phyloP scores from a whole-genome alignment of 139 green algal genomes.

The Chlamydomonas sp. region DNA sequence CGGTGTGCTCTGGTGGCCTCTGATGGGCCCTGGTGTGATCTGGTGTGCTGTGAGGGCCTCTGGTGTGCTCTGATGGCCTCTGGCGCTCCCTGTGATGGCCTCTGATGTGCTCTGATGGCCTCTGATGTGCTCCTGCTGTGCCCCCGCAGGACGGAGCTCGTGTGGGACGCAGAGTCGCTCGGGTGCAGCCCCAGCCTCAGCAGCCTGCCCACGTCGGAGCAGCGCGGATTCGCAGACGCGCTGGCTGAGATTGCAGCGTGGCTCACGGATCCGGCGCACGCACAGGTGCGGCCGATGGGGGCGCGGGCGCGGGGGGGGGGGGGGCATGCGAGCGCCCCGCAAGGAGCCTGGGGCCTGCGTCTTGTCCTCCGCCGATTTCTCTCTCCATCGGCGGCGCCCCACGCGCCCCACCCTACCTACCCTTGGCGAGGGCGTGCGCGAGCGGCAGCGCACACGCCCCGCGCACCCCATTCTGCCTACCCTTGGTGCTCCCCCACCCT shows the following conservation, averaged over 20 bases:
- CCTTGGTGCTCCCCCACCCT: constrained; percentile 1
- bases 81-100: no score
- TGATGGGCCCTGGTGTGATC: no score
- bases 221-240: background rate
- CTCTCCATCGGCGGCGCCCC: constrained; percentile 41
- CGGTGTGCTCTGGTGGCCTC: no score
- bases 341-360: background rate
- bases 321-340: constrained; percentile 1
- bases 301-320: no score
- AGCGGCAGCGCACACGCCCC: background rate
- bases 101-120: no score
- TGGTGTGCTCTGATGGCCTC: no score
- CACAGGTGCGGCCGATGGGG: no score
- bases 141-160: constrained; percentile 31
- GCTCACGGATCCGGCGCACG: background rate
- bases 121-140: no score
- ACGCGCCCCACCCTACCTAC: constrained; percentile 46
- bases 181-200: constrained; percentile 59
- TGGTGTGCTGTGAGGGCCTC: no score
- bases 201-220: constrained; percentile 41
- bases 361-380: constrained; percentile 13
- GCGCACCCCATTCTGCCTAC: background rate
- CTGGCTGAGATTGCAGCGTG: background rate
- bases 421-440: constrained; percentile 10
- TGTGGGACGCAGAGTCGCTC: constrained; percentile 72